A percentile compares a stretch with the other conserved stretches of the same genome.
Conservation (phyloP, 768 basidiomycete species). For the Psilocybe azurescens region DNA sequence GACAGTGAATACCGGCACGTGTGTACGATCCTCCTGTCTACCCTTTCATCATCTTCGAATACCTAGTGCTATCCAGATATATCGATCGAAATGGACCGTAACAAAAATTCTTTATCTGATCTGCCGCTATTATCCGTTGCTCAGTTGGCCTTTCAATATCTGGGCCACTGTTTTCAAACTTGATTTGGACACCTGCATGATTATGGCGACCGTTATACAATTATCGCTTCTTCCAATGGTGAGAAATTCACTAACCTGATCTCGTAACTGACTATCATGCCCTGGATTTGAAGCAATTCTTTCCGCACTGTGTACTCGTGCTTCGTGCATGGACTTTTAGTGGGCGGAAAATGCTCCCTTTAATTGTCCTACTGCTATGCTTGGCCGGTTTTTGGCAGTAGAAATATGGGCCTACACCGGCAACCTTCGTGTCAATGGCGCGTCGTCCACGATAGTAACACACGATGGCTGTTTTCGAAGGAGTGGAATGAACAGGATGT, state of each 20-base stretch:
- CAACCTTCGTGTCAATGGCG: not conserved
- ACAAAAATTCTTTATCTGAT: not conserved
- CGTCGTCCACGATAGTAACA: not conserved
- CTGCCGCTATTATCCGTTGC: not conserved
- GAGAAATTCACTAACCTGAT: not conserved
- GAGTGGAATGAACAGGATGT: not conserved
- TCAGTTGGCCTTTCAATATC: not conserved
- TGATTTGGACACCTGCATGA: not conserved
- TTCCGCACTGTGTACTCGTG: not conserved
- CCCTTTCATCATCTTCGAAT: no score
- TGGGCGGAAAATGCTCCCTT: not conserved
- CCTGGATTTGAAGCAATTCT: not conserved
- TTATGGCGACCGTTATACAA: not conserved
- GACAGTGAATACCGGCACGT: not conserved
- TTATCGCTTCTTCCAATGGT: not conserved
- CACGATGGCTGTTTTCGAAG: not conserved
- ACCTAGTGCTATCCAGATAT: not conserved
- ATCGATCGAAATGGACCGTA: not conserved
- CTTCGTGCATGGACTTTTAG: not conserved
- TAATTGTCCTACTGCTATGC: not conserved
- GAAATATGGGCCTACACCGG: not conserved
- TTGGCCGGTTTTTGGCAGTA: not conserved
- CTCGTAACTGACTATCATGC: not conserved
- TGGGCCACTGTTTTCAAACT: not conserved
- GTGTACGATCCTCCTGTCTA: not conserved